Evolutionary conservation across 78 protist genomes (phyloP).

Genomic region (Pelomyxa schiedti): DNA sequence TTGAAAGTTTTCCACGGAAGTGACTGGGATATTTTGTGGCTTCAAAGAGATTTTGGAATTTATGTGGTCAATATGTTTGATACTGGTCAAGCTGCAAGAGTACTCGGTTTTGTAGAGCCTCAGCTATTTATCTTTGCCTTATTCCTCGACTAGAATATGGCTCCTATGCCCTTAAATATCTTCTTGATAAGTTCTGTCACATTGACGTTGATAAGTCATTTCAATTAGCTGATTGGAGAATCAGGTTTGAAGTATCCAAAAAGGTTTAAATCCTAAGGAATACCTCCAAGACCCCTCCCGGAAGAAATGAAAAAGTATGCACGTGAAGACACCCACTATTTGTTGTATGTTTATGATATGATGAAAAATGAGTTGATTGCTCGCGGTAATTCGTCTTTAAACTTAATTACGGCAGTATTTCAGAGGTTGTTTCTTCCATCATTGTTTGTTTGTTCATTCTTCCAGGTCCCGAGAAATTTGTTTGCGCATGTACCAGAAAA

Average conservation of each 20-base stretch:
- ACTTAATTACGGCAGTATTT: background rate
- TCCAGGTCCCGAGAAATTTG: conserved; percentile 41
- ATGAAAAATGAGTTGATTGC: background rate
- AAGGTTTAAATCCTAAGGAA: conserved; percentile 8
- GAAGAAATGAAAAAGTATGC: conserved; percentile 89
- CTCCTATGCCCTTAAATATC: conserved; percentile 51
- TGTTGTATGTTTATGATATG: conserved; percentile 78
- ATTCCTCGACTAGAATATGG: no score
- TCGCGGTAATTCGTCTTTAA: background rate
- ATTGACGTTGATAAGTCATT: conserved; percentile 75
- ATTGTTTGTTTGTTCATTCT: no score
- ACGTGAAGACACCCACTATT: conserved; percentile 92
- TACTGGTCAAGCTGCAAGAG: conserved; percentile 87
- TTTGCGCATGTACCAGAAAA: conserved; percentile 57
- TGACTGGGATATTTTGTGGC: conserved; percentile 76
- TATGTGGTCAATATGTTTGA: conserved; percentile 97
- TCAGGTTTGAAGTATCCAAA: conserved; percentile 17
- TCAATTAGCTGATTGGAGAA: conserved; percentile 97
- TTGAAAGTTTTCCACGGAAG: conserved; percentile 90
- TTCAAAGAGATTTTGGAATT: conserved; percentile 90
- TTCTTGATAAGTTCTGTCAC: conserved; percentile 48
- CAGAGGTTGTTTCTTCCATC: no score
- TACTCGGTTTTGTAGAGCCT: no score
- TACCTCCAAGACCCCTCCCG: no score
- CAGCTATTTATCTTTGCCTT: no score